Evolutionary conservation across 257 asterid species (phyloP).

Genomic region (Salvia miltiorrhiza): DNA sequence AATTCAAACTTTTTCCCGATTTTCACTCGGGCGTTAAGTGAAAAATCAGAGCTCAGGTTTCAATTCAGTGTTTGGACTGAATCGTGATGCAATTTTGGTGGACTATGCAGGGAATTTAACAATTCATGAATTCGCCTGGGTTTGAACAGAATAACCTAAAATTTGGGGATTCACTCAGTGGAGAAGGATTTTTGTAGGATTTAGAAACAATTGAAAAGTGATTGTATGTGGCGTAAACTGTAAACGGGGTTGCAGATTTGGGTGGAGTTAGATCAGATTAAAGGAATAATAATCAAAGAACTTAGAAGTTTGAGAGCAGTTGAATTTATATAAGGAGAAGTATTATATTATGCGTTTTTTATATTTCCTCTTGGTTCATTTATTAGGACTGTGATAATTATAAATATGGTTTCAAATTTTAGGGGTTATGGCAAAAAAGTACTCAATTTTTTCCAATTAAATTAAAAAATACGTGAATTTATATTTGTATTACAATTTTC

Average conservation of each 20-base stretch:
- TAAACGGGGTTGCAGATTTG: not conserved
- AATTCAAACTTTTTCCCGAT: not conserved
- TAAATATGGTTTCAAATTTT: too few species aligned
- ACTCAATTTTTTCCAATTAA: too few species aligned
- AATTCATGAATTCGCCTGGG: not conserved
- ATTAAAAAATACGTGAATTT: too few species aligned
- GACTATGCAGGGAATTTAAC: not conserved
- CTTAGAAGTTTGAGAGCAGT: not conserved
- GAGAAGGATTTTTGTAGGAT: not conserved
- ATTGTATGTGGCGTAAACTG: not conserved
- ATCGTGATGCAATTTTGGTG: not conserved
- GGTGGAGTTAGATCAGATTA: constrained; percentile 9
- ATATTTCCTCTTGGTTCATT: too few species aligned
- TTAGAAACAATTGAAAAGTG: not conserved
- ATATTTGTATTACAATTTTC: too few species aligned
- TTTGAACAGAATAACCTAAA: constrained; percentile 6
- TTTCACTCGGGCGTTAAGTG: constrained; percentile 13
- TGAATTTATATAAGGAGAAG: too few species aligned
- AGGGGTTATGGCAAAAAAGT: too few species aligned
- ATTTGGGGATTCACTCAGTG: constrained; percentile 3
- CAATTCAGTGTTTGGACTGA: constrained; percentile 2
- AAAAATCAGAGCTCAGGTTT: constrained; percentile 18
- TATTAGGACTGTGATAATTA: too few species aligned
- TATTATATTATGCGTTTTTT: too few species aligned
- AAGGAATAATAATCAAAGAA: not conserved